Base-by-base conservation (phyloP, 306 rosid genomes). In the Corylus avellana region DNA sequence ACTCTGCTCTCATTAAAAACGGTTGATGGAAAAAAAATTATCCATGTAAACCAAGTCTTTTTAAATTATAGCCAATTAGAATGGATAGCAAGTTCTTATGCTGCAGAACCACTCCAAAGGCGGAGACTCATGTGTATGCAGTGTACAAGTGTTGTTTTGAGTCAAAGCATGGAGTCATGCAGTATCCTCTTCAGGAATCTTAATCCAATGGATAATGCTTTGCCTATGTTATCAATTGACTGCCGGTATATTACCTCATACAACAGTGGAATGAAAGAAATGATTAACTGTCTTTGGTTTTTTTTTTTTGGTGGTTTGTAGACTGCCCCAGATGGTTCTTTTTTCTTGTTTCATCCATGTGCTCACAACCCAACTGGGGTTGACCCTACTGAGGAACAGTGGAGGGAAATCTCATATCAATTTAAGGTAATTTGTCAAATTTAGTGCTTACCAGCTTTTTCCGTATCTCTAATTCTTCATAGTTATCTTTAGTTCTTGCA, bases 301-400 rank as follows among this genome's bases (percentile, higher is more conserved):
- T 17, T 4, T 59, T 51, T 20, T 18, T 62, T 51, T 32, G 66
- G 48, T 18, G 74, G 37, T 48, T 81, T 80, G 9, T 50, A 85
- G 85, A 81, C 70, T 59, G 85, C 88, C 35, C 88, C 83, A 1
- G 73, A 76, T 2, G 62, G 83, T 75, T 81, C 81, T 0, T 78
- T 81, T 72, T 85, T 81, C 73, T 56, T 85, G 62, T 78, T 85
- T 29, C 88, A 85, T 82, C 79, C 88, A 49, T 85, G 88, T 72
- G 88, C 86, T 35, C 88, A 85, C 55, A 85, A 85, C 53, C 88
- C 88, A 56, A 85, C 88, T 18, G 88, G 88, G 12, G 79, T 81
- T 5, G 88, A 85, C 73, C 88, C 84, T 18, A 82, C 78, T 4
- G 81, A 66, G 25, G 81, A 79, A 66, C 86, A 85, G 55, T 85